A percentile compares a stretch with the other conserved stretches of the same genome.
These are phyloP conservation scores for Tuber borchii DNA, from an alignment of 495 filamentous ascomycete species.

Conservation along the genomic window DNA sequence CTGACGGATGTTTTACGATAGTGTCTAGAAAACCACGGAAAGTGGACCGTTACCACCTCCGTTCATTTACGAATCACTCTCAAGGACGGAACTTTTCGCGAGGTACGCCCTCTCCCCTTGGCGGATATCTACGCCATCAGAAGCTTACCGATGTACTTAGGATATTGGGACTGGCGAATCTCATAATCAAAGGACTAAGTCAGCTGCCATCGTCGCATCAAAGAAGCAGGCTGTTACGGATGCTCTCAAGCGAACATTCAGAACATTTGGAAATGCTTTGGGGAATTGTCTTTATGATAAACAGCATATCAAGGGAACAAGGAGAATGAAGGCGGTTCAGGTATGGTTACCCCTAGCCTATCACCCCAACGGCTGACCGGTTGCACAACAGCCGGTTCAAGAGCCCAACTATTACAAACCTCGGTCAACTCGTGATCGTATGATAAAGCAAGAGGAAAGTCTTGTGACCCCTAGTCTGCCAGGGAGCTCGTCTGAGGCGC, in stretches of 20 bases:
- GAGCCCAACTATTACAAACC: conserved; percentile 5
- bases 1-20: conserved; percentile 48
- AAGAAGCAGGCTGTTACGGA: conserved; percentile 98
- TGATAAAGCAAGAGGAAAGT: neutral
- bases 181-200: conserved; percentile 91
- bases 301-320: conserved; percentile 72
- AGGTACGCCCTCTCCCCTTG: conserved; percentile 44
- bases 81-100: conserved; percentile 86
- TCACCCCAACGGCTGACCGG: neutral
- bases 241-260: conserved; percentile 77
- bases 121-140: neutral
- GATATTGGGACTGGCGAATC: conserved; percentile 94
- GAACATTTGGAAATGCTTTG: conserved; percentile 91
- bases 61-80: conserved; percentile 85
- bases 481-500: neutral
- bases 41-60: conserved; percentile 72
- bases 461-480: neutral
- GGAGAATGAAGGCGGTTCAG: conserved; percentile 58
- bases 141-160: conserved; percentile 41
- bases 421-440: neutral
- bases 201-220: conserved; percentile 89
- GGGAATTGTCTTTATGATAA: conserved; percentile 98
- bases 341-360: conserved; percentile 11
- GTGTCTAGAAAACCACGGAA: conserved; percentile 59
- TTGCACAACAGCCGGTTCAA: neutral